Conservation (phyloP, 2,329 filamentous ascomycete genomes). For the Fusarium goolgardi region DNA sequence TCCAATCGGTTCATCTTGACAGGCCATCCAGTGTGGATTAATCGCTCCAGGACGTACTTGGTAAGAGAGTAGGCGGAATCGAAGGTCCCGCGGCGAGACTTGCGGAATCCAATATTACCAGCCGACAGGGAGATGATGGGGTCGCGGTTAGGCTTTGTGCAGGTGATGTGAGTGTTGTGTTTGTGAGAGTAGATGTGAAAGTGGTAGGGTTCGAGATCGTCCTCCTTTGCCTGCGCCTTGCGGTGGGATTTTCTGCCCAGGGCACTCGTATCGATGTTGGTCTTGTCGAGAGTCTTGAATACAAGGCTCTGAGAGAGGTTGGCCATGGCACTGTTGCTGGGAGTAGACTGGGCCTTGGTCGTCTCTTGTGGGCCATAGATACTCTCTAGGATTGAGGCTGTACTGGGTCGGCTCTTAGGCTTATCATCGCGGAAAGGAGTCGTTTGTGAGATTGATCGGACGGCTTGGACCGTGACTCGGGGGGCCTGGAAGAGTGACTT, state of each 20-base stretch:
- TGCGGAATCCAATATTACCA: conserved; percentile 92
- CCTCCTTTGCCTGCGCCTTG: conserved; percentile 49
- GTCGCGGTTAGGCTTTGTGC: conserved; percentile 83
- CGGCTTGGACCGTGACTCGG: conserved; percentile 40
- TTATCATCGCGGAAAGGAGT: conserved; percentile 47
- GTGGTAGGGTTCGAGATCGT: conserved; percentile 75
- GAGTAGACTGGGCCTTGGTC: conserved; percentile 24
- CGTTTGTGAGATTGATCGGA: conserved; percentile 57
- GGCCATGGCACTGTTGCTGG: conserved; percentile 49
- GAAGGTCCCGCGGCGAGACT: conserved; percentile 82
- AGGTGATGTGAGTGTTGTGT: conserved; percentile 95
- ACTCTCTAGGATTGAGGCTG: conserved; percentile 50
- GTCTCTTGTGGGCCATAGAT: conserved; percentile 49
- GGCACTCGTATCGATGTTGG: conserved; percentile 50
- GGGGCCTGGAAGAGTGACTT: conserved; percentile 51
- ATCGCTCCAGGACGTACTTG: conserved; percentile 83
- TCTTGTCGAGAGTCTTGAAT: conserved; percentile 53
- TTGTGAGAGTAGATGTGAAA: conserved; percentile 88
- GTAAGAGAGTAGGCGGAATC: conserved; percentile 93
- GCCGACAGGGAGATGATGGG: conserved; percentile 83
- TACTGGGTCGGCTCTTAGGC: conserved; percentile 45
- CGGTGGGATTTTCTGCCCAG: conserved; percentile 44
- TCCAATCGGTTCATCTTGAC: conserved; percentile 81
- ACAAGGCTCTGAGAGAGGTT: conserved; percentile 55
- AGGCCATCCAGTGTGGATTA: conserved; percentile 84